Evolutionary conservation across 179 eudicot species (phyloP).

Genomic region (Actinidia arguta): DNA sequence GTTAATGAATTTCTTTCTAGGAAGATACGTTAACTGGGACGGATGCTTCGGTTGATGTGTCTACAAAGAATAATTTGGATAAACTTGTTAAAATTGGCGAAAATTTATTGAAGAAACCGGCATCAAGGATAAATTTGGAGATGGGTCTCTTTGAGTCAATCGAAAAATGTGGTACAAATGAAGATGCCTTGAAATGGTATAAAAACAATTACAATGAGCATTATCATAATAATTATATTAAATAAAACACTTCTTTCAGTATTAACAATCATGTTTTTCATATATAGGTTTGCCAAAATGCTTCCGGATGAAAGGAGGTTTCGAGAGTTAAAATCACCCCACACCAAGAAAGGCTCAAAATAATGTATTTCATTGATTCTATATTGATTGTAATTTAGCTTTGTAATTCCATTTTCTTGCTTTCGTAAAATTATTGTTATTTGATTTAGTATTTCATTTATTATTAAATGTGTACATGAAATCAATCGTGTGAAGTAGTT

Average conservation of each 20-base stretch:
- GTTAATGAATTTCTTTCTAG: background rate
- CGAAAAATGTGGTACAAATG: background rate
- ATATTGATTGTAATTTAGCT: too few species aligned
- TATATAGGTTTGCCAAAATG: conserved; percentile 43
- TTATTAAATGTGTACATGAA: too few species aligned
- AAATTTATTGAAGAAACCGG: conserved; percentile 6
- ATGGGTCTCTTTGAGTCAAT: background rate
- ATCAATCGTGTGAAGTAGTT: too few species aligned
- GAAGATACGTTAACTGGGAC: background rate
- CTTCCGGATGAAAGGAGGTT: conserved; percentile 39
- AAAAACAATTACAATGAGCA: background rate
- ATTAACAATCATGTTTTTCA: too few species aligned
- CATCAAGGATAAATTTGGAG: conserved; percentile 15
- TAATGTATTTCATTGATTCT: too few species aligned
- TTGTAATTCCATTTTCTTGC: too few species aligned
- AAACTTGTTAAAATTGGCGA: conserved; percentile 8
- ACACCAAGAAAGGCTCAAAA: too few species aligned
- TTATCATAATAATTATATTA: too few species aligned
- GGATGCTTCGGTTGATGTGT: background rate
- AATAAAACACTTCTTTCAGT: background rate
- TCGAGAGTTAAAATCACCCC: conserved; percentile 27
- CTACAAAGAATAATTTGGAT: conserved; percentile 12
- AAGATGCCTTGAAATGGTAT: conserved; percentile 8
- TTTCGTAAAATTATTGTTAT: too few species aligned
- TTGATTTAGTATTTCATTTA: too few species aligned